phyloP scores from a whole-genome alignment of 306 rosid species.

The Corylus heterophylla region DNA sequence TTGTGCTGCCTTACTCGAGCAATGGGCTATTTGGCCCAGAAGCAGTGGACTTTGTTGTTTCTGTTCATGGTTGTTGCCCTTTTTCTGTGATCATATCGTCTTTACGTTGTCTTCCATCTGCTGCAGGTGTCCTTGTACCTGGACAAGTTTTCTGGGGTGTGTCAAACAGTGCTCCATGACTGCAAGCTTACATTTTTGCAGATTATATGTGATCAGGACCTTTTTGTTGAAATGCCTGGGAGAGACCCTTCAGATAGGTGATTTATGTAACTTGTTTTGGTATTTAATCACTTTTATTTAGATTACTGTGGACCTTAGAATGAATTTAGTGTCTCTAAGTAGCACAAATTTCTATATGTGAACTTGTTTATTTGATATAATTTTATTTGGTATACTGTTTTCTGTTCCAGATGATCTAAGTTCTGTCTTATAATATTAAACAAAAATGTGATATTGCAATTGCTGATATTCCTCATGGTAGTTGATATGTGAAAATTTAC shows the following conservation, averaged over 20 bases:
- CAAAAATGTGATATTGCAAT: not conserved
- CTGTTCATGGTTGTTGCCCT: not conserved
- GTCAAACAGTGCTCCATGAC: slow-evolving; percentile 91
- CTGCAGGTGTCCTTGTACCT: slow-evolving; percentile 92
- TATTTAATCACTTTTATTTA: not conserved
- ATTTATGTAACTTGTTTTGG: slow-evolving; percentile 1
- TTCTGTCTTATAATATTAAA: not conserved
- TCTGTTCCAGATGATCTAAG: not conserved
- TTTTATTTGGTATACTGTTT: not conserved
- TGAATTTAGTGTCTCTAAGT: slow-evolving; percentile 18
- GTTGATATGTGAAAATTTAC: slow-evolving; percentile 1
- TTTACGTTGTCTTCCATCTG: slow-evolving; percentile 21
- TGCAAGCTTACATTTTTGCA: slow-evolving; percentile 95
- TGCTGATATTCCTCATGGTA: not conserved
- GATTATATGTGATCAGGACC: slow-evolving; percentile 93
- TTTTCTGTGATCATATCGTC: not conserved
- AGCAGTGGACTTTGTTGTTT: slow-evolving; percentile 9
- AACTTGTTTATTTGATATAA: not conserved
- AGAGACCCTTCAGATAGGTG: slow-evolving; percentile 99
- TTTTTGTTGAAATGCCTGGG: slow-evolving; percentile 99
- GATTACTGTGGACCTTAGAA: not conserved
- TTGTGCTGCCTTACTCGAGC: not conserved
- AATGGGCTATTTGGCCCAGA: not conserved
- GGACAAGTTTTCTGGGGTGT: slow-evolving; percentile 96
- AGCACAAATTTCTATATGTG: not conserved